These are phyloP conservation scores for Maudiozyma humilis DNA, from an alignment of 1,139 yeast species.

Conservation along the genomic window DNA sequence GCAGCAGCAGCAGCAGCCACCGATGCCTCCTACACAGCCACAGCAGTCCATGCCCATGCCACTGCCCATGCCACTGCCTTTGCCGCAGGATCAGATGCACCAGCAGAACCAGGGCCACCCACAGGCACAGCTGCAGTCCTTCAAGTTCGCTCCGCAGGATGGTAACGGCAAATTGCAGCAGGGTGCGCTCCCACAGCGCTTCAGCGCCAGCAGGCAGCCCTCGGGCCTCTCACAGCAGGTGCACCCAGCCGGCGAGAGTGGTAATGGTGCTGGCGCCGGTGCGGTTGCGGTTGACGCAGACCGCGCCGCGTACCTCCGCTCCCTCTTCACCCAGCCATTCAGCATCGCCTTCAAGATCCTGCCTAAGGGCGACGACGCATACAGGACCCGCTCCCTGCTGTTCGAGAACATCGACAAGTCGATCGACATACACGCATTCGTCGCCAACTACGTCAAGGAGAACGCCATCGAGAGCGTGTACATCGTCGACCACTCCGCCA, in stretches of 20 bases:
- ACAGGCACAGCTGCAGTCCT: slow-evolving; percentile 2
- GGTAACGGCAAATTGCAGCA: too few relatives aligned
- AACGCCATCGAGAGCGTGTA: slow-evolving; percentile 40
- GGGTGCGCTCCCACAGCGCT: too few relatives aligned
- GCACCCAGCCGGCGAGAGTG: too few relatives aligned
- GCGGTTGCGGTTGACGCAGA: too few relatives aligned
- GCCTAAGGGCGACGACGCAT: slow-evolving; percentile 30
- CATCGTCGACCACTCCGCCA: slow-evolving; percentile 15
- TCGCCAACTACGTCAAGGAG: slow-evolving; percentile 28
- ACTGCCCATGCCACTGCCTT: background rate
- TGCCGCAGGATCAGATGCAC: slow-evolving; percentile 2
- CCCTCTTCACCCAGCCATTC: slow-evolving; percentile 17
- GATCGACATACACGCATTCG: slow-evolving; percentile 21
- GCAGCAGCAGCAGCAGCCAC: slow-evolving; percentile 3
- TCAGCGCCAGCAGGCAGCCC: too few relatives aligned
- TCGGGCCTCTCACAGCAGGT: too few relatives aligned
- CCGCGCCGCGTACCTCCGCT: slow-evolving; percentile 22
- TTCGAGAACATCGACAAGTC: slow-evolving; percentile 25
- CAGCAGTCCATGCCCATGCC: background rate
- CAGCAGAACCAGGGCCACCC: slow-evolving; percentile 2
- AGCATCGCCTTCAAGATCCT: slow-evolving; percentile 21
- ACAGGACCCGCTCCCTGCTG: slow-evolving; percentile 27
- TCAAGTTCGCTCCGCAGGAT: slow-evolving; percentile 1
- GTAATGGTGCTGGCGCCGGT: too few relatives aligned
- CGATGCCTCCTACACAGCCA: background rate